Evolutionary conservation across 78 protist species (phyloP), one percentile per base, ranked within the genome.

Genomic region (Corallochytrium limacisporum): DNA sequence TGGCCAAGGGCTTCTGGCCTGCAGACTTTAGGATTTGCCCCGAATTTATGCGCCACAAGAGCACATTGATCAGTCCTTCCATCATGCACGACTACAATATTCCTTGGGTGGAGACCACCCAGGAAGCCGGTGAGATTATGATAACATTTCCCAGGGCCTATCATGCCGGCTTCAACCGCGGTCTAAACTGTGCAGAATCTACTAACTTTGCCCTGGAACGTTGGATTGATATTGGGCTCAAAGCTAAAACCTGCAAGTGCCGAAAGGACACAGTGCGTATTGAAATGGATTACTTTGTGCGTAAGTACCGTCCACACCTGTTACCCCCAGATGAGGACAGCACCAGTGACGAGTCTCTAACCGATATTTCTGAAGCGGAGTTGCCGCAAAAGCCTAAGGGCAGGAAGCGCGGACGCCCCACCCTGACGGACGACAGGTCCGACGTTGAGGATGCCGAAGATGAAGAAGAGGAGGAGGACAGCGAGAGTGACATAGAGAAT

Each of bases 91-190:
- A 68, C 39, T 1, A 4, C 4, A 1, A 3, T 13, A 48, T 68
- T 7, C 74, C 74, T 18, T 51, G 6, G 13, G 4, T 10, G 9
- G 15, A 5, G 28, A 10, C 51, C 33, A 37, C 48, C 29, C 85
- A 79, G 55, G 22, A 44, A 3, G 50, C 69, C 1, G 79, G 79
- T 35, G 79, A 79, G 60, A 74, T 79, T 13, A 62, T 79, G 63
- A 54, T 79, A 57, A 73, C 79, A 10, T 73, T 79, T n/a, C 85
- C 85, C 13, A 29, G 53, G 16, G 79, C 69, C 1, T 79, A 67
- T 38, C 85, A 79, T 53, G 60, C 75, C n/a, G 83, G 83, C 9
- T 78, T 70, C 60, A 78, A 78, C 56, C 69, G 33, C 36, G 77
- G 75, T 26, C 29, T 53, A 28, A 69, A 69, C 44, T 40, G 50